phyloP scores from a whole-genome alignment of 306 rosid genomes.

The Psophocarpus tetragonolobus region DNA sequence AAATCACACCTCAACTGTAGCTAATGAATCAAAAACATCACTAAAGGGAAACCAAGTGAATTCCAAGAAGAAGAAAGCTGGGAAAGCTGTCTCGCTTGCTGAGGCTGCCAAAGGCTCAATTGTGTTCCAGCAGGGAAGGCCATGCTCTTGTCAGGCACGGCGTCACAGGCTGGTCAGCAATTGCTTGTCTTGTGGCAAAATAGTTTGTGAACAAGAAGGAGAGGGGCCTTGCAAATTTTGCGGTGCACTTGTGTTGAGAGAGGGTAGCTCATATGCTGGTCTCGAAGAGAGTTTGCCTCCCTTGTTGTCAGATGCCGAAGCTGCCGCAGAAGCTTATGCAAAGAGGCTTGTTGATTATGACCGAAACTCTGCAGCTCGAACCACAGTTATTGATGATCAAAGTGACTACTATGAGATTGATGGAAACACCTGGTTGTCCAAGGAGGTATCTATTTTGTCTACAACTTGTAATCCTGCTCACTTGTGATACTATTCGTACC shows the following conservation, averaged over 20 bases:
- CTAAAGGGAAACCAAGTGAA: constrained; percentile 64
- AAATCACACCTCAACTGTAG: constrained; percentile 39
- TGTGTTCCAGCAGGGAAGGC: constrained; percentile 89
- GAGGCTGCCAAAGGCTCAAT: constrained; percentile 93
- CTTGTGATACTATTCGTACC: neutral
- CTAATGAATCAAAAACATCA: constrained; percentile 44
- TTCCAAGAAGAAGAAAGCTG: constrained; percentile 82
- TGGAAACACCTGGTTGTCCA: constrained; percentile 92
- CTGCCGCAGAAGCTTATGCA: constrained; percentile 88
- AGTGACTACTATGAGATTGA: constrained; percentile 96
- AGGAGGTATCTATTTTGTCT: constrained; percentile 57
- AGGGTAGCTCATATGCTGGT: constrained; percentile 92
- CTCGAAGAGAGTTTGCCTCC: constrained; percentile 69
- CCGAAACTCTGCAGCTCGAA: constrained; percentile 89
- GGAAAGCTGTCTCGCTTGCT: constrained; percentile 76
- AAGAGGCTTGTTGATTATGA: constrained; percentile 94
- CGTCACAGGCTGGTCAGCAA: constrained; percentile 74
- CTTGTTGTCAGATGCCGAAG: constrained; percentile 66
- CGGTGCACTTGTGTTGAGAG: constrained; percentile 84
- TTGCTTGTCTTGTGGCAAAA: constrained; percentile 92
- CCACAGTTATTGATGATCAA: constrained; percentile 95
- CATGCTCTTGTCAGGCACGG: constrained; percentile 91
- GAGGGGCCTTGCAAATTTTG: constrained; percentile 96
- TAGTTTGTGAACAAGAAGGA: constrained; percentile 98
- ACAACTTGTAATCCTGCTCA: neutral